These are phyloP conservation scores for Hippophae tibetana DNA, from an alignment of 306 rosid genomes.

Conservation along the genomic window DNA sequence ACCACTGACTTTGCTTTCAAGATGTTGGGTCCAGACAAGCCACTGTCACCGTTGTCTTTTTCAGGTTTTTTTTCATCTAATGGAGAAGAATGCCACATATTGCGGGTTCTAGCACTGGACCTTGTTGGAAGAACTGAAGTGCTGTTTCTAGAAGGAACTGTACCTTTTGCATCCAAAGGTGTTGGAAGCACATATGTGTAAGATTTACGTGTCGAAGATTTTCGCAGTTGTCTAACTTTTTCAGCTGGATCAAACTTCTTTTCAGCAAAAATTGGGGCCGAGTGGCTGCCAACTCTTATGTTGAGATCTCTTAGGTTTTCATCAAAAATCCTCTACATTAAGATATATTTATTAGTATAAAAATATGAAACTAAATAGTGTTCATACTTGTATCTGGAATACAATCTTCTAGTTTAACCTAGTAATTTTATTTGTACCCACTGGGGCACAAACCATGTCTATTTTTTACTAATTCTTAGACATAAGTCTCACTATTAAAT, in stretches of 20 bases:
- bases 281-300: constrained; percentile 54
- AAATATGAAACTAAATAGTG: no score
- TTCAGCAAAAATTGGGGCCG: constrained; percentile 74
- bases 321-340: constrained; percentile 48
- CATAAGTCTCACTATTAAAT: no score
- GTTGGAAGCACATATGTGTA: constrained; percentile 77
- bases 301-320: constrained; percentile 49
- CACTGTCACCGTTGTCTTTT: constrained; percentile 38
- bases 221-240: constrained; percentile 45
- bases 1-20: constrained; percentile 32
- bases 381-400: no score
- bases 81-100: constrained; percentile 71
- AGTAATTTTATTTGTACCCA: no score
- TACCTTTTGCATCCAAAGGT: constrained; percentile 52
- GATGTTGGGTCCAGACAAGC: constrained; percentile 27
- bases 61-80: constrained; percentile 56
- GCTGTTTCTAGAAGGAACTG: constrained; percentile 27
- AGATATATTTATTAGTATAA: neutral
- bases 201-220: constrained; percentile 39
- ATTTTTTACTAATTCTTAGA: no score
- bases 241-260: constrained; percentile 81
- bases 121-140: constrained; percentile 27
- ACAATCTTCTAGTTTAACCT: no score
- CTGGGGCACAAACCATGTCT: no score
- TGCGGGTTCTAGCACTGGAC: constrained; percentile 43